Conservation (phyloP, 768 basidiomycete species). For the Kwoniella shandongensis region DNA sequence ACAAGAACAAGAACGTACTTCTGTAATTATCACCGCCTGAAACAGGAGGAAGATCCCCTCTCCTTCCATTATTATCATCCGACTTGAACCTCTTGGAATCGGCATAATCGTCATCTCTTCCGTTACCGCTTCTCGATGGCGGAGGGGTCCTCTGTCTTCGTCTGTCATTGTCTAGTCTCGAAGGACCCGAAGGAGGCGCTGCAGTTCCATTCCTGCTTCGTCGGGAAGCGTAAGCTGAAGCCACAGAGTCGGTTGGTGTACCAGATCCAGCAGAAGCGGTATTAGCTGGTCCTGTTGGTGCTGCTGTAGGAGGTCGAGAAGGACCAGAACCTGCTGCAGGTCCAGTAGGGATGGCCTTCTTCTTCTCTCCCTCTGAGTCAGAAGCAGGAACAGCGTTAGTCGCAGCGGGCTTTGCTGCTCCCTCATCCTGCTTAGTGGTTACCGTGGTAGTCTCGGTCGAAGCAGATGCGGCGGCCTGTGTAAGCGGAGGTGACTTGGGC, state of each 20-base stretch:
- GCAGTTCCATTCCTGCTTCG: background rate
- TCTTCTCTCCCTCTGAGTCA: background rate
- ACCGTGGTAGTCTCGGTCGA: too few species aligned
- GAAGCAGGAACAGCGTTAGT: background rate
- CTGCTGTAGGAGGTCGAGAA: background rate
- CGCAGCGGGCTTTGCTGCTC: background rate
- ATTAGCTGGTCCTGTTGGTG: too few species aligned
- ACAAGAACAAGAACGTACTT: constrained; percentile 23
- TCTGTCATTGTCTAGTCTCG: constrained; percentile 1
- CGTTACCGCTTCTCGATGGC: background rate
- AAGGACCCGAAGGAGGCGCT: constrained; percentile 4
- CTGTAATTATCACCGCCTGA: constrained; percentile 13
- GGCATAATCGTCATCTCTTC: constrained; percentile 7
- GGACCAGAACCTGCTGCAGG: constrained; percentile 2
- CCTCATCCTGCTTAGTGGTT: too few species aligned
- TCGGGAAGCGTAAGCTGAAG: constrained; percentile 1
- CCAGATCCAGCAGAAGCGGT: too few species aligned
- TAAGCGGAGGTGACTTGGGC: constrained; percentile 3
- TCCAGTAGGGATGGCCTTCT: constrained; percentile 9
- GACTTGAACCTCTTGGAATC: constrained; percentile 18
- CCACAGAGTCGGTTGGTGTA: background rate
- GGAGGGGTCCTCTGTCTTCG: constrained; percentile 16
- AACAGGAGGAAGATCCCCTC: background rate
- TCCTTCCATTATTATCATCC: constrained; percentile 6
- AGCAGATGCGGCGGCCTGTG: too few species aligned